A percentile compares a stretch with the other conserved stretches of the same genome.
These are phyloP conservation scores for Aspergillus sp. DNA, from an alignment of 2,329 filamentous ascomycete species.

Conservation along the genomic window DNA sequence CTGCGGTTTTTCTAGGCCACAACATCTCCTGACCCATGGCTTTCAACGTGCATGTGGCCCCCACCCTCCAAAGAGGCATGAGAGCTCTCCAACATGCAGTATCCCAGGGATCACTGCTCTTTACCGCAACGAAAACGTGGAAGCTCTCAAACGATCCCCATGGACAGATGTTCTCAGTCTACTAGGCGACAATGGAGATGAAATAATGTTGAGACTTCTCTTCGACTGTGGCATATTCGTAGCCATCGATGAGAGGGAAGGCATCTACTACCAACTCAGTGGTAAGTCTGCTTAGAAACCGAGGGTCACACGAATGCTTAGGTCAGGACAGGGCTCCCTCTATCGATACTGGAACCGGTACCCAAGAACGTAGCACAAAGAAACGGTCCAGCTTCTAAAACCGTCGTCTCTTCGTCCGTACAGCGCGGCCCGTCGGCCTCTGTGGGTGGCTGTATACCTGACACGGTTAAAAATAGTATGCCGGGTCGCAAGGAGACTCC, in stretches of 20 bases:
- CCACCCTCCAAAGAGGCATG: constrained; percentile 25
- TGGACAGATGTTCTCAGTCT: constrained; percentile 76
- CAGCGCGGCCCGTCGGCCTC: background rate
- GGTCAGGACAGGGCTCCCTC: constrained; percentile 24
- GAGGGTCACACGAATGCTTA: background rate
- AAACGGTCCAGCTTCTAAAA: background rate
- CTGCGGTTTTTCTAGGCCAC: constrained; percentile 52
- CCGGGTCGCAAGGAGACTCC: background rate
- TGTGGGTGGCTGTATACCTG: background rate
- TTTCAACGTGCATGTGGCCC: constrained; percentile 55
- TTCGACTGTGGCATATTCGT: constrained; percentile 75
- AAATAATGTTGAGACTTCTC: constrained; percentile 73
- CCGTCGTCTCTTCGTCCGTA: background rate
- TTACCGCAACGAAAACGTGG: constrained; percentile 68
- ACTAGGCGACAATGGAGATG: constrained; percentile 71
- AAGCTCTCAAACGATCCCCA: constrained; percentile 62
- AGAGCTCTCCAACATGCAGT: constrained; percentile 32
- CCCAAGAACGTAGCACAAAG: constrained; percentile 3
- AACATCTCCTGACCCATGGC: constrained; percentile 81
- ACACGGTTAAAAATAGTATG: background rate
- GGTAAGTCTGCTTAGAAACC: constrained; percentile 50
- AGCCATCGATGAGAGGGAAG: constrained; percentile 55
- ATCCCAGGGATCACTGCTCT: constrained; percentile 66
- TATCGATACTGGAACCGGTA: constrained; percentile 29
- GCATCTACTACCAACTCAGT: constrained; percentile 75